phyloP scores from a whole-genome alignment of 139 green algal genomes.

The Chlamydomonas asymmetrica region DNA sequence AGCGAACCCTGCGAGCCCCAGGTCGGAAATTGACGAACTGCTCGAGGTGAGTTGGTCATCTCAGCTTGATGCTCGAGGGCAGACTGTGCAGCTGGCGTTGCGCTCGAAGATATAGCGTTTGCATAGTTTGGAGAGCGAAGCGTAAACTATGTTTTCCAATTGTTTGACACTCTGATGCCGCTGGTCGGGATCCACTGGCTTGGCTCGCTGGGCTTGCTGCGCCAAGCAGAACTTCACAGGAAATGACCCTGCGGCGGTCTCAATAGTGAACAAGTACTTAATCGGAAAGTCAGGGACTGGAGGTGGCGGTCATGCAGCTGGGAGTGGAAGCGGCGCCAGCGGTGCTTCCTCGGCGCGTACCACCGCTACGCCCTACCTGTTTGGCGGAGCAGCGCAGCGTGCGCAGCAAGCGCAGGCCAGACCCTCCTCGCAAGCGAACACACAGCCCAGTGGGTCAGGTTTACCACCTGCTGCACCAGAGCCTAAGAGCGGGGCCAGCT shows the following conservation, averaged over 20 bases:
- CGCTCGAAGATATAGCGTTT: neutral
- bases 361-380: neutral
- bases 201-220: neutral
- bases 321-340: neutral
- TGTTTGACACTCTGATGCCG: neutral
- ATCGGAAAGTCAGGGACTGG: neutral
- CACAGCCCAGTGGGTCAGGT: no score
- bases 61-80: neutral
- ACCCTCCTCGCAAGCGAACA: no score
- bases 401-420: neutral
- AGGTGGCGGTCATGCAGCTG: neutral
- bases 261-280: slow-evolving; percentile 17
- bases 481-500: no score
- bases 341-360: neutral
- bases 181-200: neutral
- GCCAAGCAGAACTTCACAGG: slow-evolving; percentile 19
- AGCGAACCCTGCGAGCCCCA: neutral
- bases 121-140: neutral
- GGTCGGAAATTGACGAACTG: slow-evolving; percentile 14
- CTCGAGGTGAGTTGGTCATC: neutral
- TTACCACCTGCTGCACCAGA: no score
- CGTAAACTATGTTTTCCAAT: neutral
- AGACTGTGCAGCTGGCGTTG: neutral
- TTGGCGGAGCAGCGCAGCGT: neutral
- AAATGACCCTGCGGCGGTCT: slow-evolving; percentile 6